These are phyloP conservation scores for Staphylotrichum tortipilum DNA, from an alignment of 495 filamentous ascomycete species.

Conservation along the genomic window DNA sequence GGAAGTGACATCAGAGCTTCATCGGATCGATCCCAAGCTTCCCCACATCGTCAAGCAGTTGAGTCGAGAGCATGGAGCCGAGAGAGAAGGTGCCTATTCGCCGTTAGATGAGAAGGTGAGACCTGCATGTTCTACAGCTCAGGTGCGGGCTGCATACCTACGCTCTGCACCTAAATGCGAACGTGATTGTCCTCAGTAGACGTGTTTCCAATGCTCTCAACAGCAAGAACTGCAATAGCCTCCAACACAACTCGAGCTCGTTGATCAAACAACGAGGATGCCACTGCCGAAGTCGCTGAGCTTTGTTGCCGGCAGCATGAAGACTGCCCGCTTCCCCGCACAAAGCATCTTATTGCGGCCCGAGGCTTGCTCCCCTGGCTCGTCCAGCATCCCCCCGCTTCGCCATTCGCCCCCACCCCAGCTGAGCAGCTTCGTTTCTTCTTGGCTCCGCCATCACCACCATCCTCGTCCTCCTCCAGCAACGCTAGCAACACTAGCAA, in stretches of 20 bases:
- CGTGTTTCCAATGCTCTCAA: too few species aligned
- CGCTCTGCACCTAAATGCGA: too few species aligned
- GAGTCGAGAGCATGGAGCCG: neutral
- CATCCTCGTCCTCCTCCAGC: too few species aligned
- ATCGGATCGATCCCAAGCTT: constrained; percentile 12
- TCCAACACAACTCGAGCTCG: too few species aligned
- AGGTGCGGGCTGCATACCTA: too few species aligned
- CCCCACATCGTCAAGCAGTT: constrained; percentile 8
- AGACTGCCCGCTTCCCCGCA: neutral
- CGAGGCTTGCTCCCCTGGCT: constrained; percentile 2
- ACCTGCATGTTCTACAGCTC: too few species aligned
- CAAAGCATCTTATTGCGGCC: neutral
- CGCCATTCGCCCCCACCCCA: neutral
- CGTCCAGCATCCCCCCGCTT: constrained; percentile 8
- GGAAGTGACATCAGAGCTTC: constrained; percentile 16
- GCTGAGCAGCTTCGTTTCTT: neutral
- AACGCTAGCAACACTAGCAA: too few species aligned
- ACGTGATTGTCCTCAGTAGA: too few species aligned
- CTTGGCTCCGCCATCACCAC: neutral
- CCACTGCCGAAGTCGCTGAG: constrained; percentile 13
- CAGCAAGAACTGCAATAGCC: too few species aligned
- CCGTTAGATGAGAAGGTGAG: too few species aligned
- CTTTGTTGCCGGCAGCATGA: constrained; percentile 4
- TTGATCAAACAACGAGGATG: too few species aligned
- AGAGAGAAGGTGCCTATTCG: too few species aligned